Percentiles rank a stretch among this genome's conserved stretches.
Evolutionary conservation across 2,329 filamentous ascomycete species (phyloP).

Genomic region (Aspergillus bombycis): DNA sequence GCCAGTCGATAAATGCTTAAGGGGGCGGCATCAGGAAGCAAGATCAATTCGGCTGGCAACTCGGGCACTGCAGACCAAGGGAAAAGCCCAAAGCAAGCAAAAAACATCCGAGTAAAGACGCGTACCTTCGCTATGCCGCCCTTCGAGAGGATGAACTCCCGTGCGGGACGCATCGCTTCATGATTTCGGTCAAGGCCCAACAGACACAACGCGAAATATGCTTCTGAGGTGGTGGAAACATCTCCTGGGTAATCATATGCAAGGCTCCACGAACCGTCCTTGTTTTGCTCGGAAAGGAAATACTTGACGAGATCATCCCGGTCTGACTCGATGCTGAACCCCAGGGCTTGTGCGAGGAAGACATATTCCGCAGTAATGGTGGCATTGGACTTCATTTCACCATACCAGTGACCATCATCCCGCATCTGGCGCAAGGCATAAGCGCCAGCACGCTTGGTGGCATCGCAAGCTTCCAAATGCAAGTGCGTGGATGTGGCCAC

Average conservation of each 20-base stretch:
- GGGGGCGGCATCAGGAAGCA: slow-evolving; percentile 29
- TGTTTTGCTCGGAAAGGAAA: slow-evolving; percentile 24
- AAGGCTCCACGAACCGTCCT: slow-evolving; percentile 35
- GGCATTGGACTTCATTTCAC: slow-evolving; percentile 25
- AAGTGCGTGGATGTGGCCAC: no score
- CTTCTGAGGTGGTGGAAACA: background rate
- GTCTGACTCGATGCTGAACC: slow-evolving; percentile 16
- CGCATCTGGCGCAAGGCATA: no score
- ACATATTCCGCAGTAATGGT: slow-evolving; percentile 33
- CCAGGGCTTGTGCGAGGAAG: slow-evolving; percentile 25
- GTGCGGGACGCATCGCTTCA: slow-evolving; percentile 17
- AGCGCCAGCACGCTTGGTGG: no score
- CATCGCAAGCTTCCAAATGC: no score
- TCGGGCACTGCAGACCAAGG: slow-evolving; percentile 38
- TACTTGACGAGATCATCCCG: slow-evolving; percentile 8
- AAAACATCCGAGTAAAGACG: slow-evolving; percentile 31
- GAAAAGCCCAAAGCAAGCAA: slow-evolving; percentile 37
- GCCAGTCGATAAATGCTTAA: slow-evolving; percentile 37
- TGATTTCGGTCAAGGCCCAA: background rate
- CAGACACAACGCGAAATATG: background rate
- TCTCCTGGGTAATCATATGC: slow-evolving; percentile 17
- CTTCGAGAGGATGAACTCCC: slow-evolving; percentile 24
- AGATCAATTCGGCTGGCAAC: slow-evolving; percentile 37
- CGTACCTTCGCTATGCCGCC: slow-evolving; percentile 38
- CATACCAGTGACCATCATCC: slow-evolving; percentile 26